A percentile compares a stretch with the other conserved stretches of the same genome.
These are phyloP conservation scores for Vinca major DNA, from an alignment of 305 asterid species.

Conservation along the genomic window DNA sequence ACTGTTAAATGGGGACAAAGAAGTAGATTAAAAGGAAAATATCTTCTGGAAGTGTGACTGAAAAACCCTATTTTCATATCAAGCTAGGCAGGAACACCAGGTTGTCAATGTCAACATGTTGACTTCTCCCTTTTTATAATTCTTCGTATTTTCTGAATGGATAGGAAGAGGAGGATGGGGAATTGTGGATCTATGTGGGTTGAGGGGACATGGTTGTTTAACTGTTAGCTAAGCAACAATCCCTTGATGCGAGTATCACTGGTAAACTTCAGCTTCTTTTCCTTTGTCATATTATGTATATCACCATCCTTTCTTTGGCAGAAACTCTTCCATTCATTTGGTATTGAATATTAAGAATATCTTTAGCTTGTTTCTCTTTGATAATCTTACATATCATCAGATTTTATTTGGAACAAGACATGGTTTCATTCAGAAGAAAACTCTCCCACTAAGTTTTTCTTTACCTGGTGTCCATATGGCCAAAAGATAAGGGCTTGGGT, in stretches of 20 bases:
- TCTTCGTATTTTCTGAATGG: no score
- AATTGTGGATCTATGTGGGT: not conserved
- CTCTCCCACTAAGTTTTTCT: slow-evolving; percentile 10
- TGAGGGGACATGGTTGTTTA: not conserved
- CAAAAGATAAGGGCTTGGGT: slow-evolving; percentile 92
- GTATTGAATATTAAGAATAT: not conserved
- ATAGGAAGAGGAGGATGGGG: no score
- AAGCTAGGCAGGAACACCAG: not conserved
- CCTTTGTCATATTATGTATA: not conserved
- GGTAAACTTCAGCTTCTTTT: slow-evolving; percentile 2
- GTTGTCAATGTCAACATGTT: not conserved
- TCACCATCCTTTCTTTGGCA: not conserved
- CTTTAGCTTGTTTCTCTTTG: slow-evolving; percentile 1
- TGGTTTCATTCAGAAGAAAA: not conserved
- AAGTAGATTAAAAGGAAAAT: not conserved
- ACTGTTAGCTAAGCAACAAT: not conserved
- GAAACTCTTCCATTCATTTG: not conserved
- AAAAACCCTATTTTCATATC: not conserved
- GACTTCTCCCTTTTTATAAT: no score
- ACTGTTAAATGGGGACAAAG: not conserved
- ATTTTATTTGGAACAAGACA: not conserved
- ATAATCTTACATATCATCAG: not conserved
- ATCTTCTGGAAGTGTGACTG: not conserved
- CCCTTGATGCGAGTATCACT: not conserved
- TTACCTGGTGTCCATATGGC: slow-evolving; percentile 98